Evolutionary conservation across 139 green algal genomes (phyloP).

Genomic region (Chlamydomonas sp.): DNA sequence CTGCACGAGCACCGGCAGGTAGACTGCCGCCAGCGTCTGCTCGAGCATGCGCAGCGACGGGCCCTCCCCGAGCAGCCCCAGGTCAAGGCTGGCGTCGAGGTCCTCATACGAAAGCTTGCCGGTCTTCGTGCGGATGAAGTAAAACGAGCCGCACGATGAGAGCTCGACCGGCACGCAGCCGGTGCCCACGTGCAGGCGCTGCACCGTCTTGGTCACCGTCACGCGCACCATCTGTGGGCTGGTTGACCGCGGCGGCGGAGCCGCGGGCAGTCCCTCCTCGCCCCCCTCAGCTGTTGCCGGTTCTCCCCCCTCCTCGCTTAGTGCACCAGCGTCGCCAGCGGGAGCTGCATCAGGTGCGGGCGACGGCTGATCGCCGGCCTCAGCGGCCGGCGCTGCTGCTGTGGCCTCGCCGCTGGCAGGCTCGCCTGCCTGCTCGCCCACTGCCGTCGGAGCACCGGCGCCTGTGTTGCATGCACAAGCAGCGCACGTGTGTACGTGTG

Average conservation of each 20-base stretch:
- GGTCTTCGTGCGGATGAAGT: constrained; percentile 28
- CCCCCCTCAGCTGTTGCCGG: not conserved
- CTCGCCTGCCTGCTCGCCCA: no score
- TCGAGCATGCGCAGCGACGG: constrained; percentile 47
- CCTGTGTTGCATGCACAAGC: no score
- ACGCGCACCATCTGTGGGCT: constrained; percentile 21
- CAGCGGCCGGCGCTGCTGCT: not conserved
- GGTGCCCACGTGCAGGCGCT: constrained; percentile 20
- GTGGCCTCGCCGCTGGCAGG: not conserved
- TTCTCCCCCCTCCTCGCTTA: constrained; percentile 2
- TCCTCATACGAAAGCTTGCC: constrained; percentile 30
- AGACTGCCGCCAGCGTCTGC: constrained; percentile 47
- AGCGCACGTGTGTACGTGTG: no score
- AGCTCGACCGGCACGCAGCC: constrained; percentile 26
- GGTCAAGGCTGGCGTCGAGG: constrained; percentile 44
- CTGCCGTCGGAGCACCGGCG: no score
- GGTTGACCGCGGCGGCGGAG: not conserved
- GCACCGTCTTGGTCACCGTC: constrained; percentile 26
- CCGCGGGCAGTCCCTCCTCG: not conserved
- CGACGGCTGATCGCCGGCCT: no score
- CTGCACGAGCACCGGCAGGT: constrained; percentile 47
- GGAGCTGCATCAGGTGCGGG: no score
- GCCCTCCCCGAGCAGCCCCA: constrained; percentile 47
- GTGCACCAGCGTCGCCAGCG: not conserved
- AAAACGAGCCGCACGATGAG: constrained; percentile 21